Evolutionary conservation across 2,329 filamentous ascomycete genomes (phyloP).

Genomic region (Uncinocarpus reesii): DNA sequence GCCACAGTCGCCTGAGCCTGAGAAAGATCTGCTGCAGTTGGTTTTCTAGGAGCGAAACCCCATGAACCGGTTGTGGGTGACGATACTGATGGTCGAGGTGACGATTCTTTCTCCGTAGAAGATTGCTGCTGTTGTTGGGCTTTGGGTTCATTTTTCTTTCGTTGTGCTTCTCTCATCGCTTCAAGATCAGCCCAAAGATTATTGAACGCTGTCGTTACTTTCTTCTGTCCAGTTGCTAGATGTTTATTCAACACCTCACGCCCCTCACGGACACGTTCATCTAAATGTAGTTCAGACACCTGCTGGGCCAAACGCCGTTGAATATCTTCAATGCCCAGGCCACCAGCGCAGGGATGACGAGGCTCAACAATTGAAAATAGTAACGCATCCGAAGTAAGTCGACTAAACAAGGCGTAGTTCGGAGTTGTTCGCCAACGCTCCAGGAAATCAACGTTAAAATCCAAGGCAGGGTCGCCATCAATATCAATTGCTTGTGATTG

Average conservation of each 20-base stretch:
- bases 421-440: constrained; percentile 80
- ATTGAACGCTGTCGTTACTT: constrained; percentile 77
- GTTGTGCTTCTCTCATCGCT: constrained; percentile 61
- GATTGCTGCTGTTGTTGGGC: constrained; percentile 13
- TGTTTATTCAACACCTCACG: constrained; percentile 81
- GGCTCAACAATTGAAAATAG: constrained; percentile 93
- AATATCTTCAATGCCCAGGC: constrained; percentile 85
- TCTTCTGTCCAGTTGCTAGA: constrained; percentile 75
- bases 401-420: constrained; percentile 83
- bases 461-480: constrained; percentile 72
- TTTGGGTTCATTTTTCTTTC: constrained; percentile 39
- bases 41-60: constrained; percentile 27
- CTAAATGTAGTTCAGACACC: constrained; percentile 84
- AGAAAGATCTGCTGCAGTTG: constrained; percentile 39
- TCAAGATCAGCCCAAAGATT: constrained; percentile 88
- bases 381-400: constrained; percentile 63
- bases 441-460: constrained; percentile 78
- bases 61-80: constrained; percentile 18
- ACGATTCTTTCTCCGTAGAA: constrained; percentile 22
- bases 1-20: constrained; percentile 47
- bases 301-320: constrained; percentile 83
- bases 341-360: constrained; percentile 83
- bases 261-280: constrained; percentile 76
- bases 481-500: constrained; percentile 50
- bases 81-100: constrained; percentile 22